Base-by-base conservation (phyloP, 805 yeast genomes). In the Candida oleophila region DNA sequence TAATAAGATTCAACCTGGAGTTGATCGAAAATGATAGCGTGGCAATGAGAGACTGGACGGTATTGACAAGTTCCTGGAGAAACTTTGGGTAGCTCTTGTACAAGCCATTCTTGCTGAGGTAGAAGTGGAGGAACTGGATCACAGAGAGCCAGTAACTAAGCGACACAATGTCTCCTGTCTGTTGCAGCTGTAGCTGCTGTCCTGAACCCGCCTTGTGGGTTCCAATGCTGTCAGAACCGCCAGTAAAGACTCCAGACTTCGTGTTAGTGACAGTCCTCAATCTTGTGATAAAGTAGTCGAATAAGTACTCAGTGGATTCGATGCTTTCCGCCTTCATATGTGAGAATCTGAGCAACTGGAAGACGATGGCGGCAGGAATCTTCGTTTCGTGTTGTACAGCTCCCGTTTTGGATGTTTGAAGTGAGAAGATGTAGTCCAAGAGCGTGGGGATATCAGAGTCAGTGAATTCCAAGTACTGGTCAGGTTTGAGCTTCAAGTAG, bases 81-180 rank as follows among this genome's bases (percentile, higher is more conserved):
- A 83, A 66, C 14, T 66, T 60, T 2, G 91, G 89, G 50, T 82
- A 78, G 41, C 67, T 68, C 19, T 62, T 56, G 61, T 80, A 82
- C 44, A 85, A 74, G 0, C 68, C 64, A 57, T 86, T 94, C 50
- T 87, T 81, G 38, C 80, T 70, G 30, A 92, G 60, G 64, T 89
- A 92, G 62, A 86, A 92, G 57, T 85, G 83, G 43, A 92, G 67
- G 53, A 87, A 83, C 49, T 87, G 87, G 39, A 87, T 61, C 21
- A 87, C 85, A 3, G 96, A 83, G 33, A 94, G 77, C 98, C 98
- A 94, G 62, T 89, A 92, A 43, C 96, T 85, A 50, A 85, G 76
- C 36, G 76, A 60, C 15, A 87, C 87, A 46, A 86, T 83, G 58
- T 87, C 92, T 28, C 83, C 85, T 30, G 39, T 36, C 18, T 36